phyloP scores from a whole-genome alignment of 768 basidiomycete species.

The Suillus cothurnatus region DNA sequence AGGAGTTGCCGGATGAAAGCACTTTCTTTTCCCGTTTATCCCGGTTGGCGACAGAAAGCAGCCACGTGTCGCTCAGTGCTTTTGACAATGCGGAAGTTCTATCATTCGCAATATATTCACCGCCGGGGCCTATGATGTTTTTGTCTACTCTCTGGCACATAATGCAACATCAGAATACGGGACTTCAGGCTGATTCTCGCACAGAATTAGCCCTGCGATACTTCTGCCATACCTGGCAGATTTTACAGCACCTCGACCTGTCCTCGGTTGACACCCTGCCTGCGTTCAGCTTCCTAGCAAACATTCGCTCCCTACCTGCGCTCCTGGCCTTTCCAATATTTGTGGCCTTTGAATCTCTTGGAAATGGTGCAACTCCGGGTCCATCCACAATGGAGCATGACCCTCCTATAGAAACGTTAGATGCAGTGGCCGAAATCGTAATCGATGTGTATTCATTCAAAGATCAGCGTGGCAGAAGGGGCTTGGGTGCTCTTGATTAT shows the following conservation, averaged over 20 bases:
- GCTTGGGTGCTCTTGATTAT: no score
- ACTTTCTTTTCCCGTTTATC: neutral
- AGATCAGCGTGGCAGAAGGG: no score
- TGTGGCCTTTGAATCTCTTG: neutral
- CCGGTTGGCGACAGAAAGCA: no score
- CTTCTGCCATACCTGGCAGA: neutral
- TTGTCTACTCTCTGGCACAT: neutral
- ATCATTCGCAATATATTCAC: neutral
- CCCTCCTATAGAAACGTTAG: no score
- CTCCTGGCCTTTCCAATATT: conserved; percentile 1
- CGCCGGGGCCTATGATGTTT: neutral
- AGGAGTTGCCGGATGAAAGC: neutral
- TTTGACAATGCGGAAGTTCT: neutral
- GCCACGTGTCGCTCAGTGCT: accelerated
- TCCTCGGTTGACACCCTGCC: neutral
- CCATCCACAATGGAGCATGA: no score
- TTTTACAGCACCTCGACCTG: neutral
- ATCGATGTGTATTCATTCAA: no score
- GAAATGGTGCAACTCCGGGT: no score
- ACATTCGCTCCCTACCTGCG: neutral
- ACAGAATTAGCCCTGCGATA: neutral
- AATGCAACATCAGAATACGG: neutral
- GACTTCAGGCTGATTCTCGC: neutral
- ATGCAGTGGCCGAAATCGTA: no score
- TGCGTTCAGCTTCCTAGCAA: neutral